Evolutionary conservation across 345 rosid genomes (phyloP).

Genomic region (Euphorbia pulcherrima): DNA sequence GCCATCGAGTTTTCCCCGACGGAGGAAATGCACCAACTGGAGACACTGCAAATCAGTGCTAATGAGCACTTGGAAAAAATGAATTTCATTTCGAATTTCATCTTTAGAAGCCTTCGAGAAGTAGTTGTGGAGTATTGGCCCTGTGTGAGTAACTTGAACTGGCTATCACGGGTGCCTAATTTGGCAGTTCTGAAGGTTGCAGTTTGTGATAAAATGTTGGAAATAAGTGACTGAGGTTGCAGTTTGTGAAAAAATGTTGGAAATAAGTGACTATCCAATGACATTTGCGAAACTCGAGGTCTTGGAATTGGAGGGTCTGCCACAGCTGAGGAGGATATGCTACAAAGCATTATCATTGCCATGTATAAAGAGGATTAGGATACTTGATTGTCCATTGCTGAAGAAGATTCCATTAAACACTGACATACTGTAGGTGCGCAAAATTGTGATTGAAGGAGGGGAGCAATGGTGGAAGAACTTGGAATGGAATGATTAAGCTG

Average conservation of each 20-base stretch:
- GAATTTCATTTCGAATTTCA: not conserved
- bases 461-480: not conserved
- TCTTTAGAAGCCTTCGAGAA: not conserved
- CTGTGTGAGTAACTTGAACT: not conserved
- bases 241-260: not conserved
- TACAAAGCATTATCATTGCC: not conserved
- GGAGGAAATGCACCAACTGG: not conserved
- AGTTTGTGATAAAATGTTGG: not conserved
- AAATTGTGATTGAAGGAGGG: not conserved
- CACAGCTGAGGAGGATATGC: not conserved
- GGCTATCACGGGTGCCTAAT: not conserved
- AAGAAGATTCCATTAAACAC: not conserved
- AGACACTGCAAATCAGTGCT: not conserved
- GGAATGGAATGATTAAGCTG: not conserved
- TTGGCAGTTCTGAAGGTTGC: not conserved
- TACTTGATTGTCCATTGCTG: not conserved
- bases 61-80: not conserved
- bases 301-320: not conserved
- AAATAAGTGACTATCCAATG: not conserved
- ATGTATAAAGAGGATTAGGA: not conserved
- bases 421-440: not conserved
- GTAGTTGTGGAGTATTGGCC: not conserved
- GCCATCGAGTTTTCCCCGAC: not conserved
- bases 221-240: not conserved
- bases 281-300: not conserved